Percentiles rank a stretch among this genome's conserved stretches.
These are phyloP conservation scores for Helianthus annuus DNA, from an alignment of 129 eudicot species.

Conservation along the genomic window HanXRQr2.0-SUNRISE NC_035443.2:180712401-180712900, in stretches of 20 bases:
- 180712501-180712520: too few relatives aligned
- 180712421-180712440: too few relatives aligned
- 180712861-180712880: slow-evolving; percentile 5
- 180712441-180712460: too few relatives aligned
- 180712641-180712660: not conserved
- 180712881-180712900: slow-evolving; percentile 3
- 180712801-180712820: not conserved
- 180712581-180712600: not conserved
- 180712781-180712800: not conserved
- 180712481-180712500: too few relatives aligned
- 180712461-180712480: too few relatives aligned
- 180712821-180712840: not conserved
- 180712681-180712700: not conserved
- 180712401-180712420: too few relatives aligned
- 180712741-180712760: not conserved
- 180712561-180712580: not conserved
- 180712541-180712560: too few relatives aligned
- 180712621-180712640: not conserved
- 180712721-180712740: not conserved
- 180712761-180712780: not conserved
- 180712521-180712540: too few relatives aligned
- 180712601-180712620: slow-evolving; percentile 6
- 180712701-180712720: not conserved
- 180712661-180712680: fast-evolving
- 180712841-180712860: slow-evolving; percentile 4